Evolutionary conservation across 805 yeast species (phyloP).

Genomic region (Spathaspora passalidarum): DNA sequence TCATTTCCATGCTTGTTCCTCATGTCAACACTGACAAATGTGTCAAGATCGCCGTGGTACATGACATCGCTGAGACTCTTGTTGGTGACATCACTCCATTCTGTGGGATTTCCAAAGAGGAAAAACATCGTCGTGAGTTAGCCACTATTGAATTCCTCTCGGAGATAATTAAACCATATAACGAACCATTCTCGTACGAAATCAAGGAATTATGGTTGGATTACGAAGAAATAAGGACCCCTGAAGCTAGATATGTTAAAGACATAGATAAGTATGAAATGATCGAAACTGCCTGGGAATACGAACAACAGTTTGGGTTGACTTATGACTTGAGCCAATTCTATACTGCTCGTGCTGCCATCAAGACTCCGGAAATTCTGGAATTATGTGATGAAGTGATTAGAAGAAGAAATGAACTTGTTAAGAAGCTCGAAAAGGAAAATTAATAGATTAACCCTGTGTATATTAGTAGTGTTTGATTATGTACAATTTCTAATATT

Average conservation of each 20-base stretch:
- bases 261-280: conserved; percentile 92
- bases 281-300: conserved; percentile 78
- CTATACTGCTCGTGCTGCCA: conserved; percentile 54
- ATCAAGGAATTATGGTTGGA: conserved; percentile 77
- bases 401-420: conserved; percentile 17
- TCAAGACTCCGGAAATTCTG: conserved; percentile 70
- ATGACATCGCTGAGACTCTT: conserved; percentile 90
- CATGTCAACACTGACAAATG: conserved; percentile 62
- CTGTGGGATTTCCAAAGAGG: conserved; percentile 67
- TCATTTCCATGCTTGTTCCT: conserved; percentile 66
- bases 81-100: conserved; percentile 92
- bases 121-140: conserved; percentile 80
- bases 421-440: conserved; percentile 9
- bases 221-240: conserved; percentile 77
- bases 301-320: conserved; percentile 64
- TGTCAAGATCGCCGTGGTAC: conserved; percentile 82
- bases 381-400: conserved; percentile 57
- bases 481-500: no score
- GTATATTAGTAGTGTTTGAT: no score
- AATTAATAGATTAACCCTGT: no score
- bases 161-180: conserved; percentile 61
- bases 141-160: conserved; percentile 67
- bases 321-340: conserved; percentile 66
- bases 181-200: conserved; percentile 58
- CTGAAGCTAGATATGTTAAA: conserved; percentile 87